These are phyloP conservation scores for Alternaria consortialis DNA, from an alignment of 2,329 filamentous ascomycete species.

Conservation along the genomic window DNA sequence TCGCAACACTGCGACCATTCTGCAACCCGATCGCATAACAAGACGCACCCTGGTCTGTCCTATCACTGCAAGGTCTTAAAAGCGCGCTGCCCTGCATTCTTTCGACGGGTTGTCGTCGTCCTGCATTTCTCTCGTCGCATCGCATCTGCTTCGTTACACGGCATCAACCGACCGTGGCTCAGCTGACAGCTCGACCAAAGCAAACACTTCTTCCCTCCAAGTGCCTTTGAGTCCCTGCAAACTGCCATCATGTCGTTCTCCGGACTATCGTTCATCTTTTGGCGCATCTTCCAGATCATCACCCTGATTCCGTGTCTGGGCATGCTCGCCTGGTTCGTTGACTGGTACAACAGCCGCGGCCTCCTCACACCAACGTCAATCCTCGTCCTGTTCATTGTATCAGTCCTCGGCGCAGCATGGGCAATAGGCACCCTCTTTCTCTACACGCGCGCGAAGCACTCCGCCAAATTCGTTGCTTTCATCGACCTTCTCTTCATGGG, in stretches of 20 bases:
- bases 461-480: constrained; percentile 67
- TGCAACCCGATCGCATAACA: constrained; percentile 25
- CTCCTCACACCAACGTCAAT: constrained; percentile 67
- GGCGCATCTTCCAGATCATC: constrained; percentile 68
- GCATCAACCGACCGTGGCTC: constrained; percentile 13
- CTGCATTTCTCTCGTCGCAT: constrained; percentile 18
- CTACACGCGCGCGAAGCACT: constrained; percentile 67
- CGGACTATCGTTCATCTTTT: constrained; percentile 69
- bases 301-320: constrained; percentile 70
- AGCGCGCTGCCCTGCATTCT: constrained; percentile 17
- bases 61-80: constrained; percentile 23
- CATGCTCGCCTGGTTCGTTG: constrained; percentile 69
- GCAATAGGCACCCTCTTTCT: constrained; percentile 67
- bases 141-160: constrained; percentile 14
- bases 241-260: constrained; percentile 56
- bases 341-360: constrained; percentile 65
- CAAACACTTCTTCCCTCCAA: constrained; percentile 14
- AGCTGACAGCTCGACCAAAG: constrained; percentile 17
- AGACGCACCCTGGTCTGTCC: constrained; percentile 21
- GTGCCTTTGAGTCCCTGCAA: constrained; percentile 5
- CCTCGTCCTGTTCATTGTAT: constrained; percentile 71
- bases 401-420: constrained; percentile 69
- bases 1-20: constrained; percentile 16
- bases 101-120: constrained; percentile 21
- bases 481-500: constrained; percentile 70